Evolutionary conservation across 768 basidiomycete species (phyloP), one percentile per base, ranked within the genome.

Genomic region (Suillus subaureus): DNA sequence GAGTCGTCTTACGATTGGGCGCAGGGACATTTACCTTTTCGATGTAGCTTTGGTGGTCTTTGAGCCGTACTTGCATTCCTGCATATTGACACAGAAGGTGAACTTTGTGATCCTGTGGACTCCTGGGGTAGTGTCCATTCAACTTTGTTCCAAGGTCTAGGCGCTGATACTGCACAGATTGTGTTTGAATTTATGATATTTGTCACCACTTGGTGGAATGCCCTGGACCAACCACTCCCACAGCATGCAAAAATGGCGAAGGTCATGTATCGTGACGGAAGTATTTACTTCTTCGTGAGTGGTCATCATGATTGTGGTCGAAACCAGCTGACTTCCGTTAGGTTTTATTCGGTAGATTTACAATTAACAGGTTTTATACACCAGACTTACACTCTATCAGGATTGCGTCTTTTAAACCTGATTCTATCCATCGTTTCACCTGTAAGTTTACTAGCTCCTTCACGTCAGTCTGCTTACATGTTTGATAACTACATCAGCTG

Each of bases 171-270:
- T 37, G 40, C 18, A n/a, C 26, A 78, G 76, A 68, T 76, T 4
- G 66, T 55, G 2, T 78, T 76, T 15, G 78, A 79, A 56, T 15
- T 72, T n/a, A 67, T 79, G 66, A 55, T 79, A 9, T 78, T 78
- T 57, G 7, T 68, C 37, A 72, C 70, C 51, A 69, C 69, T 1
- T 63, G 70, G 13, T 75, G 78, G 75, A 78, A 78, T 16, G 70
- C 71, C 2, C 64, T 77, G 13, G 71, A 77, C 49, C 67, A 62
- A 31, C 78, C 78, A 16, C 71, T 70, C 16, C 26, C 61, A 3
- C 42, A 62, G 21, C 35, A 67, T 40, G 43, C 35, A 13, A 39
- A 57, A 47, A 74, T 77, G 72, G 39, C 69, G 40, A 65, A 66
- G 49, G 51, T 77, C 60, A 57, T 77, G 68, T 74, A 77, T 40